Evolutionary conservation across 306 rosid species (phyloP).

Genomic region (Ormosia semicastrata): DNA sequence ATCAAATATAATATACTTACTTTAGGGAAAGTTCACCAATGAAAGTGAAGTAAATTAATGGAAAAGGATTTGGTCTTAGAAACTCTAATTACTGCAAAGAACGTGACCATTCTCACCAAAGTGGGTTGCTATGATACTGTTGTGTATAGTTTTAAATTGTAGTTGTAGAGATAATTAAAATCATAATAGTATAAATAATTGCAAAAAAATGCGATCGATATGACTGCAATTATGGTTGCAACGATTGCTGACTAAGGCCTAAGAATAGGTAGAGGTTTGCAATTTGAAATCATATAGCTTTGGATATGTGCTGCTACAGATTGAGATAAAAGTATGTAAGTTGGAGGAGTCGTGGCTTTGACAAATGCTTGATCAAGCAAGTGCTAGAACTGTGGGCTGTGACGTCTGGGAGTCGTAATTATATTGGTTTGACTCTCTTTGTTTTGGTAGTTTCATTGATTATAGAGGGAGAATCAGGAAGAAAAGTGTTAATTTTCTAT

Average conservation of each 20-base stretch:
- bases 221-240: no score
- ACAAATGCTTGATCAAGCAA: not conserved
- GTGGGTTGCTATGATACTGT: not conserved
- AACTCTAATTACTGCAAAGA: not conserved
- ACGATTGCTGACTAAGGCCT: not conserved
- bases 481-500: slow-evolving; percentile 19
- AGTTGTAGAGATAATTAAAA: no score
- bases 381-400: slow-evolving; percentile 17
- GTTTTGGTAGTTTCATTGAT: slow-evolving; percentile 19
- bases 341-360: not conserved
- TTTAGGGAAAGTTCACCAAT: slow-evolving; percentile 1
- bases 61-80: not conserved
- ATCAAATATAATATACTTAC: not conserved
- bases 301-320: not conserved
- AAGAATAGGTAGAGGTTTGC: not conserved
- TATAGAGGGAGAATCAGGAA: not conserved
- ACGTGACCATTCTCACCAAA: not conserved
- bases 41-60: not conserved
- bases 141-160: no score
- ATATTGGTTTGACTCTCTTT: not conserved
- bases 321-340: not conserved
- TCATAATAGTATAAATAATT: no score
- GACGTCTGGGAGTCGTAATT: slow-evolving; percentile 12
- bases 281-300: not conserved
- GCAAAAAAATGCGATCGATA: no score